A percentile compares a stretch with the other conserved stretches of the same genome.
Evolutionary conservation across 2,329 filamentous ascomycete species (phyloP).

Genomic region (Fusarium nanum): DNA sequence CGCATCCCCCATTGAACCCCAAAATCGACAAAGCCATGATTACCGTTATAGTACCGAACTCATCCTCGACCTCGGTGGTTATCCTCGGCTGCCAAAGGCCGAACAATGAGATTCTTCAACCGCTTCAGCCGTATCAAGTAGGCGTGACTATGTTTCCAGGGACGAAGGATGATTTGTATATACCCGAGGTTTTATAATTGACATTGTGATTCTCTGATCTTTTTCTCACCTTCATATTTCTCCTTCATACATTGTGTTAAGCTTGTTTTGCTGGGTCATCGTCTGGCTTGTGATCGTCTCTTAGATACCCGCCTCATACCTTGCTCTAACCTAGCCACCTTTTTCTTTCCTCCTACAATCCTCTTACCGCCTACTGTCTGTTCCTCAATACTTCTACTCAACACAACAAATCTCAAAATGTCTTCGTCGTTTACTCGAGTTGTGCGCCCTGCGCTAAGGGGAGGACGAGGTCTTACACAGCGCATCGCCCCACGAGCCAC

Average conservation of each 20-base stretch:
- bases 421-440: slow-evolving; percentile 63
- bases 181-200: slow-evolving; percentile 24
- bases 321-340: slow-evolving; percentile 4
- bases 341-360: neutral
- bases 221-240: neutral
- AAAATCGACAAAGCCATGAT: slow-evolving; percentile 19
- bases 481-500: slow-evolving; percentile 40
- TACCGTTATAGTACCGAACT: slow-evolving; percentile 39
- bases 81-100: slow-evolving; percentile 45
- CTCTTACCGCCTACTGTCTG: slow-evolving; percentile 1
- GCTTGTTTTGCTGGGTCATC: slow-evolving; percentile 6
- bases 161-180: slow-evolving; percentile 11
- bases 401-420: slow-evolving; percentile 33
- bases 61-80: slow-evolving; percentile 38
- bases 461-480: slow-evolving; percentile 54
- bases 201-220: neutral
- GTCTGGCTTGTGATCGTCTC: slow-evolving; percentile 39
- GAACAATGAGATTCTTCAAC: slow-evolving; percentile 33
- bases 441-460: slow-evolving; percentile 63
- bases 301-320: slow-evolving; percentile 23
- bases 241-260: neutral
- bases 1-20: slow-evolving; percentile 16
- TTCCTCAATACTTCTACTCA: neutral
- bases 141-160: slow-evolving; percentile 12
- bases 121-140: slow-evolving; percentile 30